Base-by-base conservation (phyloP, 2,329 filamentous ascomycete species). In the Xylaria sp. region DNA sequence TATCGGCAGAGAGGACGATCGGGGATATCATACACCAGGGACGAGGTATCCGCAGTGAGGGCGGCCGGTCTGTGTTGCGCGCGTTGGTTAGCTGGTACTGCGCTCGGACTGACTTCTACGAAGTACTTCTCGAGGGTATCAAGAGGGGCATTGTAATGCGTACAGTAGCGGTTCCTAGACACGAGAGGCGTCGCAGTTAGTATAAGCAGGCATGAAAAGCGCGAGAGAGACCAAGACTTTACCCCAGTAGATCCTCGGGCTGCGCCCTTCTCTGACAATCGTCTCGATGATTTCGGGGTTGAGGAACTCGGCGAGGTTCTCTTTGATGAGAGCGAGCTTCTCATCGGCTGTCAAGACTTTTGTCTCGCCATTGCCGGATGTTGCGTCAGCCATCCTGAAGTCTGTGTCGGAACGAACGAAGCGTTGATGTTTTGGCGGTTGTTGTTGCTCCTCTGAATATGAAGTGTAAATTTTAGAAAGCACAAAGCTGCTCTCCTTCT, bases 11-110 rank as follows among this genome's bases (percentile, higher is more conserved):
- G 37, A 34, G 6, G 11, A 34, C 5, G 34, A n/a, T 23, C 16
- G 11, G 48, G 48, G 19, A 23, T 9, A 30, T 4, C 61, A 19
- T 65, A 65, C 63, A 68, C 89, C 88, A 4, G 92, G 88, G 8
- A 94, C 89, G 63, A 96, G 90, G 81, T 96, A 96, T 67, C 91
- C 92, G 72, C 86, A 90, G 75, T 97, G 92, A 57, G 92, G 92
- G 61, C 87, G 83, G n/a, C 91, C 91, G 37, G 63, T 0, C 91
- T 95, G 42, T 18, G 13, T 59, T 11, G 13, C 48, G 44, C 54
- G 5, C 10, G 52, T 47, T n/a, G 23, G 59, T 64, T 49, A 62
- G 57, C 58, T 13, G 13, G 34, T 13, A 19, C 16, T n/a, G 13
- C 9, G 10, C 4, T 49, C 9, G 0, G 34, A 4, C n/a, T 49